Base-by-base conservation (phyloP, 352 stramenopile species). In the Globisporangium megalacanthum region DNA sequence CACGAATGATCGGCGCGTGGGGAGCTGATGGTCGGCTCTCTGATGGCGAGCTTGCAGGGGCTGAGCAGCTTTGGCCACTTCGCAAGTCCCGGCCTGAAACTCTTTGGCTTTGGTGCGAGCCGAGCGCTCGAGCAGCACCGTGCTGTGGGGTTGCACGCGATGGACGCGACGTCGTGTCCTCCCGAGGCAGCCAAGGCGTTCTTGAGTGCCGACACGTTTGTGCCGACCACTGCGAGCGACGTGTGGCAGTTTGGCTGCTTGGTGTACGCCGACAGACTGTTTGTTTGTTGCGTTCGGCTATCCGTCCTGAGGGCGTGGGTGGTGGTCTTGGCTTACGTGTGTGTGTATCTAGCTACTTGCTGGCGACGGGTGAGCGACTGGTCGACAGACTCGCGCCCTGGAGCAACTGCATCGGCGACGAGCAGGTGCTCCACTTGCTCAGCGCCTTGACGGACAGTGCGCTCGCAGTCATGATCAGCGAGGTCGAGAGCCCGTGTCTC, bases 231-330 rank as follows among this genome's bases (percentile, higher is more conserved):
- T 19, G 64, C 64, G 3, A 83, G 75, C 6, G 81, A 91, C 63
- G 73, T 89, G 36, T 91, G 81, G 81, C 81, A 91, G 41, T 85
- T 91, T 33, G 81, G 81, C 5, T 91, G 81, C 46, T 62, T 86
- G 47, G 68, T 88, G 81, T 91, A 77, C 37, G 75, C 66, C 25
- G 45, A 52, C 13, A 25, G 44, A 6, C n/a, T 64, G 17, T 54
- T 39, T 7, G 14, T 47, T 17, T 6, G 44, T 14, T 49, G 44
- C 22, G 44, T 29, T 29, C 25, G 25, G 25, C 25, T 29, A 4
- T 29, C 25, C 25, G 25, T 29, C 25, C 25, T 29, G 25, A 29
- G 25, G 25, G 25, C 25, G 15, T 8, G 17, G 6, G 17, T 17
- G 14, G 22, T 47, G 4, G 8, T 39, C 11, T 5, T 46, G 58